Conservation (phyloP, 2,329 filamentous ascomycete species). For the Pseudocercospora cruenta region DNA sequence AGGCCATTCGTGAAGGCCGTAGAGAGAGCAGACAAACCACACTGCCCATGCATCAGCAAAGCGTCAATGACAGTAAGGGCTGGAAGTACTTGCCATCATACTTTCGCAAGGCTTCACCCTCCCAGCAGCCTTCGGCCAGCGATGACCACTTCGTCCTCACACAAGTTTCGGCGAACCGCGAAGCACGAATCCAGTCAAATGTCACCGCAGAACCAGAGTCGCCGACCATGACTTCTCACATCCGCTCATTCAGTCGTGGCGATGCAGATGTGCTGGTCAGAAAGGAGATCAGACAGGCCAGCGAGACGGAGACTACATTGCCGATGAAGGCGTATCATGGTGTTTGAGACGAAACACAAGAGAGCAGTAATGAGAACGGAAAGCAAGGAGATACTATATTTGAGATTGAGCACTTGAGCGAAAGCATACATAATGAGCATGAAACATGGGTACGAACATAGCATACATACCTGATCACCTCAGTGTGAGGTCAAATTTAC, state of each 20-base stretch:
- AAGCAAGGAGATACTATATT: not conserved
- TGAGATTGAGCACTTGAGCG: not conserved
- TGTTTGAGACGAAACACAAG: not conserved
- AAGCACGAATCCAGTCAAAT: slow-evolving; percentile 15
- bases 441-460: not conserved
- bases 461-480: not conserved
- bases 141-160: slow-evolving; percentile 23
- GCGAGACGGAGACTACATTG: slow-evolving; percentile 29
- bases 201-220: slow-evolving; percentile 23
- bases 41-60: slow-evolving; percentile 6
- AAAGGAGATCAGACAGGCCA: slow-evolving; percentile 35
- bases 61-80: not conserved
- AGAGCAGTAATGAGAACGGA: not conserved
- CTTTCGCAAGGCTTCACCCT: not conserved
- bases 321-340: slow-evolving; percentile 20
- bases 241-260: slow-evolving; percentile 18
- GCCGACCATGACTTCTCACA: slow-evolving; percentile 20
- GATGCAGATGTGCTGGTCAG: slow-evolving; percentile 30
- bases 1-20: slow-evolving; percentile 26
- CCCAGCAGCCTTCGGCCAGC: not conserved
- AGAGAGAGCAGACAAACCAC: slow-evolving; percentile 1
- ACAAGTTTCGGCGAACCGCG: slow-evolving; percentile 8
- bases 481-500: not conserved
- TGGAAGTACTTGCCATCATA: slow-evolving; percentile 1
- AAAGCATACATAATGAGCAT: slow-evolving; percentile 5